These are phyloP conservation scores for Cyberlindnera suaveolens DNA, from an alignment of 805 yeast species.

Conservation along the genomic window DNA sequence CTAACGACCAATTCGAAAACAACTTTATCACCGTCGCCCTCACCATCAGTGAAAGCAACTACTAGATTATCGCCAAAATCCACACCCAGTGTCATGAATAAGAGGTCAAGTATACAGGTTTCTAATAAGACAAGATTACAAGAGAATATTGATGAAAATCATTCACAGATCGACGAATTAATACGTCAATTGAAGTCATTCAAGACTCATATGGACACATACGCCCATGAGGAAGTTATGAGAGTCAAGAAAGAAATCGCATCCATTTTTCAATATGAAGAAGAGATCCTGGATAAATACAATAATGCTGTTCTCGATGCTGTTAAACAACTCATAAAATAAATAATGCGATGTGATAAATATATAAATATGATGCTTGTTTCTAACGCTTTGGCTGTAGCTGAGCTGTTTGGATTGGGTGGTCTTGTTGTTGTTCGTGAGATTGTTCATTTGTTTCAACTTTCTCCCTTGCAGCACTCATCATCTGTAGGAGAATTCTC, in stretches of 20 bases:
- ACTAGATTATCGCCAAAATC: background rate
- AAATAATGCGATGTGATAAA: background rate
- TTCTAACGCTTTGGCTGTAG: slow-evolving; percentile 30
- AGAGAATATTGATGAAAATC: slow-evolving; percentile 12
- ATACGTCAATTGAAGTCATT: slow-evolving; percentile 9
- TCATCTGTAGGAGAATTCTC: slow-evolving; percentile 7
- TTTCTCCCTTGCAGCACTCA: slow-evolving; percentile 26
- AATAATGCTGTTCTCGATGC: slow-evolving; percentile 17
- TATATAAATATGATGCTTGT: slow-evolving; percentile 7
- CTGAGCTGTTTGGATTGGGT: slow-evolving; percentile 33
- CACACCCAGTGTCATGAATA: background rate
- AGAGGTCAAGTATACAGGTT: slow-evolving; percentile 7
- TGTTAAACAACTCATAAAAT: slow-evolving; percentile 5
- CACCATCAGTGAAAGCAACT: background rate
- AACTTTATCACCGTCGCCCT: slow-evolving; percentile 18
- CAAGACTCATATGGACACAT: slow-evolving; percentile 15
- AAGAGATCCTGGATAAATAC: slow-evolving; percentile 31
- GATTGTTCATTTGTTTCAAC: background rate
- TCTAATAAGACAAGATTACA: slow-evolving; percentile 5
- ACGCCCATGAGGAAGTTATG: slow-evolving; percentile 17
- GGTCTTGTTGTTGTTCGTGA: slow-evolving; percentile 5
- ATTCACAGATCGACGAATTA: slow-evolving; percentile 12
- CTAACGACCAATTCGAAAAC: slow-evolving; percentile 14
- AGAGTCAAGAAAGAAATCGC: slow-evolving; percentile 21
- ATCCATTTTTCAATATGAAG: slow-evolving; percentile 18